Conservation (phyloP, 371 early-diverging fungal species). For the Rhizopus sp. region DNA sequence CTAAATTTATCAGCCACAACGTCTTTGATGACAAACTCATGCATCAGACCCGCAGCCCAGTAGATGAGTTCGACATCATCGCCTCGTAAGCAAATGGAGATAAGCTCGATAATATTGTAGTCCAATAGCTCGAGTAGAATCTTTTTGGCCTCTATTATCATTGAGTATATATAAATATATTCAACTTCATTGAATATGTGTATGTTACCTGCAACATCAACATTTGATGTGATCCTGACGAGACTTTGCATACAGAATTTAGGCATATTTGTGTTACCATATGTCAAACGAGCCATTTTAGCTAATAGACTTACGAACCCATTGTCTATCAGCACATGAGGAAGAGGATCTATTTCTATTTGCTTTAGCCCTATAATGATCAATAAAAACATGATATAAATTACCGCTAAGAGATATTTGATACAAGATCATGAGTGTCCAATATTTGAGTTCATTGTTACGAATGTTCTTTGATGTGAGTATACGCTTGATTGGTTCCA, state of each 20-base stretch:
- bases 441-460: constrained; percentile 79
- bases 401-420: constrained; percentile 72
- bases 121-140: constrained; percentile 61
- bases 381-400: not conserved
- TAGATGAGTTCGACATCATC: constrained; percentile 82
- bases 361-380: too few relatives aligned
- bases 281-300: constrained; percentile 70
- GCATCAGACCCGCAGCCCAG: constrained; percentile 81
- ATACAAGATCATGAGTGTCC: constrained; percentile 77
- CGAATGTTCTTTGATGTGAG: constrained; percentile 56
- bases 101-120: constrained; percentile 66
- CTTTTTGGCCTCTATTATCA: constrained; percentile 31
- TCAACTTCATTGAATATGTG: not conserved
- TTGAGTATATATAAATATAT: not conserved
- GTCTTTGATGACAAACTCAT: constrained; percentile 78
- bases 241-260: constrained; percentile 81
- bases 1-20: constrained; percentile 63
- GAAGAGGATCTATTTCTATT: constrained; percentile 54
- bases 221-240: constrained; percentile 71
- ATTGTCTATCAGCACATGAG: constrained; percentile 54
- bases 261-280: constrained; percentile 84
- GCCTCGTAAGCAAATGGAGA: constrained; percentile 70
- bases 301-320: constrained; percentile 69
- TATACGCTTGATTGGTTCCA: constrained; percentile 63
- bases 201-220: constrained; percentile 47